These are phyloP conservation scores for Diaporthe humulicola DNA, from an alignment of 2,329 filamentous ascomycete genomes.

Conservation along the genomic window DNA sequence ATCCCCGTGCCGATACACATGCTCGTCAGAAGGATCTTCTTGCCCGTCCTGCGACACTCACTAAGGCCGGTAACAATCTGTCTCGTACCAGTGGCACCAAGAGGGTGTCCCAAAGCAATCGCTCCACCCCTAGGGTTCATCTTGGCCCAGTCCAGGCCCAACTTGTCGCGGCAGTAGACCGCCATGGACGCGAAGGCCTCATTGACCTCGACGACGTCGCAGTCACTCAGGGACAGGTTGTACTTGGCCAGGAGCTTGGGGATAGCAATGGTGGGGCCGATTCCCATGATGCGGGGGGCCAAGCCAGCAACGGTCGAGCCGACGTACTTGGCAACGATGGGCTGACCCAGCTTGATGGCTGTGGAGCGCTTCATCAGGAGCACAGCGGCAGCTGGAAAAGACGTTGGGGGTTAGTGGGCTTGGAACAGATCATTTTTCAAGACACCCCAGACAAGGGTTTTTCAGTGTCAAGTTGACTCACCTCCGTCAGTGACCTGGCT, in stretches of 20 bases:
- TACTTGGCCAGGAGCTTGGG: slow-evolving; percentile 88
- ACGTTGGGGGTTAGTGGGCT: slow-evolving; percentile 24
- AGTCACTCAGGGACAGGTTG: slow-evolving; percentile 82
- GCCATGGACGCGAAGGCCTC: slow-evolving; percentile 99
- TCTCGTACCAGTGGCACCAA: slow-evolving; percentile 82
- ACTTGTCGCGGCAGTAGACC: slow-evolving; percentile 86
- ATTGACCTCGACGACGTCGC: slow-evolving; percentile 94
- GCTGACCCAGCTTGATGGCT: slow-evolving; percentile 87
- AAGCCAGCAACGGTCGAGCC: slow-evolving; percentile 92
- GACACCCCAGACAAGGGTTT: background rate
- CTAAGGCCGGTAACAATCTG: slow-evolving; percentile 92
- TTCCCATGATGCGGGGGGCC: slow-evolving; percentile 96
- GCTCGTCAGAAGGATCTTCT: slow-evolving; percentile 91
- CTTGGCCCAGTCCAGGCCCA: slow-evolving; percentile 80
- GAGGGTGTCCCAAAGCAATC: slow-evolving; percentile 85
- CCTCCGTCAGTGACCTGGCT: slow-evolving; percentile 95
- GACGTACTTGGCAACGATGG: slow-evolving; percentile 94
- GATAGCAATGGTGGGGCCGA: slow-evolving; percentile 81
- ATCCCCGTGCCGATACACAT: slow-evolving; percentile 86
- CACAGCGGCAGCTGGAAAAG: slow-evolving; percentile 77
- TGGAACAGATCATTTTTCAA: background rate
- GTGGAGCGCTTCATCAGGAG: slow-evolving; percentile 95
- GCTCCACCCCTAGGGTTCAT: slow-evolving; percentile 86
- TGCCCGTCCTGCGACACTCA: slow-evolving; percentile 85
- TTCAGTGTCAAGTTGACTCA: slow-evolving; percentile 51